Conservation (phyloP, 2,329 filamentous ascomycete species). For the Delphinella strobiligena region DNA sequence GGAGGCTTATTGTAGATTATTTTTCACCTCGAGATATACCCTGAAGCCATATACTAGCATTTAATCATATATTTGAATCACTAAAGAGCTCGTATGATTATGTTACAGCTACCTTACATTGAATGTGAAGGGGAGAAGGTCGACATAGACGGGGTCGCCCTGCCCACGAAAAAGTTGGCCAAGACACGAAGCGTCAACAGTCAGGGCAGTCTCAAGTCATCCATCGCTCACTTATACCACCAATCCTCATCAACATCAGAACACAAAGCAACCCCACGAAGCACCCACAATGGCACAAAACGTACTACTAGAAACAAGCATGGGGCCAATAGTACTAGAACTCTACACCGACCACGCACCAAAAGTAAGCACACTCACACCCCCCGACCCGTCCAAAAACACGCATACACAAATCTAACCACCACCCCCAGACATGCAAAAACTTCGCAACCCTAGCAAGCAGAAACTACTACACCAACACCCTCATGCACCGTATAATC, state of each 20-base stretch:
- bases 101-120: no score
- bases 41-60: constrained; percentile 2
- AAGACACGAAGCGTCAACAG: background rate
- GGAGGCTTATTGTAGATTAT: no score
- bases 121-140: no score
- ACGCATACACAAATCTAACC: background rate
- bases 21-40: no score
- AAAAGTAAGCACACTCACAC: constrained; percentile 31
- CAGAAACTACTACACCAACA: constrained; percentile 77
- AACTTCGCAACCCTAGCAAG: constrained; percentile 70
- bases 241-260: background rate
- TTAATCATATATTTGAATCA: no score
- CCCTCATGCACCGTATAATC: constrained; percentile 89
- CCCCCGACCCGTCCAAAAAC: no score
- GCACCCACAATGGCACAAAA: constrained; percentile 54
- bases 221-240: background rate
- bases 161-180: background rate
- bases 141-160: background rate
- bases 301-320: constrained; percentile 70
- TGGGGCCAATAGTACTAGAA: constrained; percentile 78
- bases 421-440: constrained; percentile 18
- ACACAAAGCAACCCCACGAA: background rate
- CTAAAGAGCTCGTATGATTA: no score
- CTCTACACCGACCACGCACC: constrained; percentile 85
- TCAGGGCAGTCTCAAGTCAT: background rate